Base-by-base conservation (phyloP, 2,329 filamentous ascomycete genomes). In the Aspergillus udagawae region DNA sequence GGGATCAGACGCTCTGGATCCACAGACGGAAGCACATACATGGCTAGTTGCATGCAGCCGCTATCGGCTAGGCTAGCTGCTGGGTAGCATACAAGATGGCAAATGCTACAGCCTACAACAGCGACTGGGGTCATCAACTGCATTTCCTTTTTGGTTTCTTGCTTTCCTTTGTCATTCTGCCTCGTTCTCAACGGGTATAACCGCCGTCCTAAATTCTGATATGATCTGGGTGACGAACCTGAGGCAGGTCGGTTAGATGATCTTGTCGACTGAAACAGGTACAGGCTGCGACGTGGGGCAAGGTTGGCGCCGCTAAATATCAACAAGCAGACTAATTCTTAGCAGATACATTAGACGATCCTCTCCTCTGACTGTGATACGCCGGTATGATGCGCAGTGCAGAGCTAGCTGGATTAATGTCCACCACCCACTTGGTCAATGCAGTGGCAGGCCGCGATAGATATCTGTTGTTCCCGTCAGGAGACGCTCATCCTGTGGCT, bases 241-340 rank as follows among this genome's bases (percentile, higher is more conserved):
- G 54, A 56, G 49, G 52, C 27, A 42, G 29, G 12, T 27, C 17
- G 20, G 17, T 8, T 35, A 23, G 14, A 42, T 51, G 52, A 57
- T 52, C 49, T 51, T 52, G 48, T 29, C 21, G 29, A 57, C 52
- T 54, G 52, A 51, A 28, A 29, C 44, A 29, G 35, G 51, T 6
- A 32, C 12, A 32, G 4, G 12, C 29, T 32, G 14, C 6, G 32
- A 38, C 32, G 32, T 38, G 32, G 32, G 32, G 32, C 14, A 5
- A 17, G 32, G 14, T n/a, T 7, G 32, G n/a, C 4, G 32, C 32
- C 32, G 14, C 14, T 38, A 38, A 38, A 3, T 38, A 14, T 35
- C 32, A 6, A 7, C 14, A 38, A 38, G 14, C 2, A 17, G 14
- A 38, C 32, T 38, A 38, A 17, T 17, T 45, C 20, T 45, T 45